Evolutionary conservation across 2,329 filamentous ascomycete genomes (phyloP), one percentile per base, ranked within the genome.

Genomic region (Pestalotiopsis sp.): DNA sequence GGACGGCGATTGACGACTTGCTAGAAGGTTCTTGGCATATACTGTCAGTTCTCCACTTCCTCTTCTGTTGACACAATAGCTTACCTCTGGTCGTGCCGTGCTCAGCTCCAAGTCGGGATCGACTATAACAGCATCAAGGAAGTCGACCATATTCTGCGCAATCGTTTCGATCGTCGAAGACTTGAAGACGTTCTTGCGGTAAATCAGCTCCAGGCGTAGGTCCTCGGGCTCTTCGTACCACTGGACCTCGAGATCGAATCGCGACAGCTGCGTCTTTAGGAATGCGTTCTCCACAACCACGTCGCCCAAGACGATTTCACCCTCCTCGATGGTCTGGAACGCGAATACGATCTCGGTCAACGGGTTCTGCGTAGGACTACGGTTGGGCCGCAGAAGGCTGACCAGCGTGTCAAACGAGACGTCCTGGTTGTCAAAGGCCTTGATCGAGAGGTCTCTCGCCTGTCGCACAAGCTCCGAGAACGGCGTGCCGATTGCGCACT

Each of bases 241-340:
- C 17, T 60, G 57, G 23, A 60, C 57, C 25, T 60, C 57, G 12
- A 60, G 25, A 60, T 60, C 57, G 31, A 60, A 60, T 60, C 57
- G 57, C 31, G 57, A 31, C 1, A 38, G 31, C 25, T 31, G 17
- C 23, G 57, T 14, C 20, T 14, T 27, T 3, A 31, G 25, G 13
- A 60, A 31, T 3, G 17, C 13, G 6, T 60, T 38, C 1, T 27
- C 31, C 9, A 14, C 57, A 3, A 60, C 4, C 57, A 3, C 4
- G 4, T 17, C 57, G 7, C 25, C 31, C 57, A 38, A 1, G 1
- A 60, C 12, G 25, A 31, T 60, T 4, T 60, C 23, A 7, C 25
- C 25, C 25, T 60, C 57, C 7, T 31, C 25, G 14, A 31, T 27
- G 5, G 57, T 31, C 4, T 60, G 57, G 12, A 20, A 38, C 3